Evolutionary conservation across 2,329 filamentous ascomycete genomes (phyloP).

Genomic region (Fusarium azukiicola): DNA sequence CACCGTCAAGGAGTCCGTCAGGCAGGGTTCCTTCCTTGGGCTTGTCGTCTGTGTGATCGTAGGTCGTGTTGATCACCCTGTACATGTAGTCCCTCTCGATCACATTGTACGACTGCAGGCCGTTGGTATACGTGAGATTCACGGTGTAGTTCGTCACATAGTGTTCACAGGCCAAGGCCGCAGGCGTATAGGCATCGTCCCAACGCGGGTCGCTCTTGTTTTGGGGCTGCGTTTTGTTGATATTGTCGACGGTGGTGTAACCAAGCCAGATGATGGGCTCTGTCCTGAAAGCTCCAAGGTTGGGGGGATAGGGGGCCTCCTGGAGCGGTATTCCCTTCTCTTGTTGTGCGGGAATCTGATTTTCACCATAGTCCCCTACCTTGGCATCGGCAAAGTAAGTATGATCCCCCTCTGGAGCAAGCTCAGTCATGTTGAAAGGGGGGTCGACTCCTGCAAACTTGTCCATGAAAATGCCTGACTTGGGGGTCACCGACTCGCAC

Average conservation of each 20-base stretch:
- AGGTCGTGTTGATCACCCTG: conserved; percentile 47
- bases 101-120: conserved; percentile 41
- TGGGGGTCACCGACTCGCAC: conserved; percentile 42
- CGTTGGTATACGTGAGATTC: conserved; percentile 38
- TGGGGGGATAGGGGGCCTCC: conserved; percentile 26
- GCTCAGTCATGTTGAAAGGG: conserved; percentile 41
- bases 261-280: conserved; percentile 50
- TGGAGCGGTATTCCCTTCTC: conserved; percentile 18
- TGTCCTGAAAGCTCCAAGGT: conserved; percentile 42
- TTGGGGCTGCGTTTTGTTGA: conserved; percentile 17
- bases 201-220: conserved; percentile 8
- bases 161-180: conserved; percentile 49
- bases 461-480: conserved; percentile 25
- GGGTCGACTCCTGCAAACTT: conserved; percentile 19
- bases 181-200: conserved; percentile 38
- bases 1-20: conserved; percentile 43
- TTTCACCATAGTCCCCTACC: conserved; percentile 43
- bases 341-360: conserved; percentile 28
- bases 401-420: conserved; percentile 39
- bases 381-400: conserved; percentile 40
- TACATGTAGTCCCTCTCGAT: conserved; percentile 32
- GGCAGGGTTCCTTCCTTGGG: no score
- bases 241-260: conserved; percentile 36
- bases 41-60: no score
- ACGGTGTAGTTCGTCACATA: conserved; percentile 49